Conservation (phyloP, 78 protist genomes). For the Dictyostelium intermedium region DNA sequence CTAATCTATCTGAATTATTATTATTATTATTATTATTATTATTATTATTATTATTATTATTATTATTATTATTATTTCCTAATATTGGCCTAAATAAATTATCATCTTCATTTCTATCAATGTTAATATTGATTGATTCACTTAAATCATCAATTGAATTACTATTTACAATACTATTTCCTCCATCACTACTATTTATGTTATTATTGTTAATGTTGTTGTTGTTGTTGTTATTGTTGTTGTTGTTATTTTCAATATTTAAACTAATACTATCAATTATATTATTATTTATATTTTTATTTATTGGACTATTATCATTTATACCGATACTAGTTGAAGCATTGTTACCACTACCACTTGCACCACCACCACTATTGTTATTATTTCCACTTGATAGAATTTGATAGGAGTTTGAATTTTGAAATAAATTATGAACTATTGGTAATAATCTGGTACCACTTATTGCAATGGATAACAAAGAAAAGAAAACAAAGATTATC, state of each 20-base stretch:
- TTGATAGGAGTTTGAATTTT: slow-evolving; percentile 10
- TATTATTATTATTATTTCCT: neutral
- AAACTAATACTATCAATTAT: neutral
- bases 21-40: neutral
- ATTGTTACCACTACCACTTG: neutral
- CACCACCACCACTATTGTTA: neutral
- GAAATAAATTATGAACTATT: neutral
- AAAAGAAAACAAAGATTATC: slow-evolving; percentile 1
- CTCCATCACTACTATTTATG: slow-evolving; percentile 5
- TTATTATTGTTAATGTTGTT: neutral
- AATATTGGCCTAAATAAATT: neutral
- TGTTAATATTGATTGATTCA: neutral
- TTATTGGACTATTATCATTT: neutral
- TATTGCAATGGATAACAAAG: neutral
- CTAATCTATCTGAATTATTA: neutral
- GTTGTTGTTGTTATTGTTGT: neutral
- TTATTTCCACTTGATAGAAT: neutral
- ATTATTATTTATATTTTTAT: neutral
- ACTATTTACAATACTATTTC: neutral
- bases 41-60: too few species aligned
- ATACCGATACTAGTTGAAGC: neutral
- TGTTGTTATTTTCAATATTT: neutral
- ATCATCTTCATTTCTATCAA: neutral
- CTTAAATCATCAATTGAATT: neutral
- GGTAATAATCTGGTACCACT: slow-evolving; percentile 44